Percentiles rank a stretch among this genome's conserved stretches.
Evolutionary conservation across 106 monocot species (phyloP).

Genomic region (Narthecium ossifragum): DNA sequence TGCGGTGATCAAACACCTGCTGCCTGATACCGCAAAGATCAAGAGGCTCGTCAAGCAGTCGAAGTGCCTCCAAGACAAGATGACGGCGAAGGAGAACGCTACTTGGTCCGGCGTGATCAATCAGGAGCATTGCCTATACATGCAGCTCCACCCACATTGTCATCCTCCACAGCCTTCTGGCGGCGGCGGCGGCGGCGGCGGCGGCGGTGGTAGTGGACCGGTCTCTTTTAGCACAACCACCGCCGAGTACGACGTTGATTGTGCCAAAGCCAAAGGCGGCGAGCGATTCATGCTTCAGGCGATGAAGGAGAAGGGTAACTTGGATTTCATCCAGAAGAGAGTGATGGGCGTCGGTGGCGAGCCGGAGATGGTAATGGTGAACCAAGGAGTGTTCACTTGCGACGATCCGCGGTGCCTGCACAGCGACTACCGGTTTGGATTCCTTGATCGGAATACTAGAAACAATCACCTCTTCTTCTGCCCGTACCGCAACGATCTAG

Average conservation of each 20-base stretch:
- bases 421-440: conserved; percentile 14
- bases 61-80: conserved; percentile 34
- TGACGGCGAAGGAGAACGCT: conserved; percentile 28
- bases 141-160: conserved; percentile 33
- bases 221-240: conserved; percentile 29
- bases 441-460: conserved; percentile 24
- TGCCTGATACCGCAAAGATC: conserved; percentile 31
- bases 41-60: conserved; percentile 28
- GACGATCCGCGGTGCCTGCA: conserved; percentile 28
- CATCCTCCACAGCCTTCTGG: conserved; percentile 10
- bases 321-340: conserved; percentile 41
- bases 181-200: not conserved
- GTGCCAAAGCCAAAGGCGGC: conserved; percentile 7
- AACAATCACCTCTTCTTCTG: conserved; percentile 38
- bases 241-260: conserved; percentile 53
- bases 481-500: conserved; percentile 20
- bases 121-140: conserved; percentile 37
- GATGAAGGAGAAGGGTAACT: conserved; percentile 28
- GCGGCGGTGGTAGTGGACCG: too few relatives aligned
- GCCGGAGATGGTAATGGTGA: conserved; percentile 9
- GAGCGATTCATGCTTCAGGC: conserved; percentile 1
- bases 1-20: conserved; percentile 35
- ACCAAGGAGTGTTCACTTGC: conserved; percentile 26
- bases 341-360: conserved; percentile 12
- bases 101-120: conserved; percentile 22